Percentiles rank a stretch among this genome's conserved stretches.
Conservation (phyloP, 2,329 filamentous ascomycete species). For the Xylariaceae sp. region DNA sequence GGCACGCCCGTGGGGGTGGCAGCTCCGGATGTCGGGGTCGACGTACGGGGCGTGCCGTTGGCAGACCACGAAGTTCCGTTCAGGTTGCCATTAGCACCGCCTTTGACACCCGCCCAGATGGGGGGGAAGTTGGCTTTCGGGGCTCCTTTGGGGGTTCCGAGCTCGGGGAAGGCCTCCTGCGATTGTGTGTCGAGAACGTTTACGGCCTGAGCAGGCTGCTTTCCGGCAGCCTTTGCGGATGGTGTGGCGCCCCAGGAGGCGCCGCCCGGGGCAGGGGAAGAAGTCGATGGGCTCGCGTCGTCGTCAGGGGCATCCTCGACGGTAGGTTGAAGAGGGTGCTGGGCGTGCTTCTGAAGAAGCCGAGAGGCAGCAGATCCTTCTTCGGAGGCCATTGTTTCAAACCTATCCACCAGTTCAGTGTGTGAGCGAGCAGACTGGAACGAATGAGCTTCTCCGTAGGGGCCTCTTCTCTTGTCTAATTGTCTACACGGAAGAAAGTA, state of each 20-base stretch:
- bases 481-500: too few species aligned
- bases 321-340: conserved; percentile 52
- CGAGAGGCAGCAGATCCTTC: conserved; percentile 54
- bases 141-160: conserved; percentile 66
- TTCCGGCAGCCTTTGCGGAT: conserved; percentile 61
- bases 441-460: too few species aligned
- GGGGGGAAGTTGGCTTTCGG: conserved; percentile 56
- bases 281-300: conserved; percentile 58
- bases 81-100: conserved; percentile 45
- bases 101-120: conserved; percentile 69
- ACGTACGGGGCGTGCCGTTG: conserved; percentile 54
- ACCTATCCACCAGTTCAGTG: conserved; percentile 2
- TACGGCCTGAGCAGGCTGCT: conserved; percentile 54
- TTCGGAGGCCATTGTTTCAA: conserved; percentile 40
- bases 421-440: conserved; percentile 4
- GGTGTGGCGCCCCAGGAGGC: conserved; percentile 44
- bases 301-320: conserved; percentile 81
- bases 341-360: conserved; percentile 58
- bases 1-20: conserved; percentile 41
- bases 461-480: too few species aligned
- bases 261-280: conserved; percentile 37
- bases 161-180: conserved; percentile 88
- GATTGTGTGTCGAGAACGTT: conserved; percentile 71
- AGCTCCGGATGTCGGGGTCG: conserved; percentile 57
- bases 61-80: conserved; percentile 50